phyloP scores from a whole-genome alignment of 2,329 filamentous ascomycete genomes.

The Neophaeococcomyces mojaviensis region DNA sequence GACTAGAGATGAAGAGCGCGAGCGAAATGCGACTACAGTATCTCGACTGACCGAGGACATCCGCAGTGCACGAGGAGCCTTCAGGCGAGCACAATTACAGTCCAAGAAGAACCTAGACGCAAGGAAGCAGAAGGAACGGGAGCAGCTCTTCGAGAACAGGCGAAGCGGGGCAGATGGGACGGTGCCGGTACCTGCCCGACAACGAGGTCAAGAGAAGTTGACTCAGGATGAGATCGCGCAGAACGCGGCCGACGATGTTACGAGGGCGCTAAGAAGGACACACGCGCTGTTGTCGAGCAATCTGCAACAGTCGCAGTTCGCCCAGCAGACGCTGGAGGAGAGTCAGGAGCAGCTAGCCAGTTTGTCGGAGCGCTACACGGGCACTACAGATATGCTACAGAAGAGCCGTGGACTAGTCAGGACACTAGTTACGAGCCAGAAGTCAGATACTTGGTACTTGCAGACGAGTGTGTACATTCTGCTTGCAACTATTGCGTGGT shows the following conservation, averaged over 20 bases:
- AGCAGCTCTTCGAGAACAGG: constrained; percentile 59
- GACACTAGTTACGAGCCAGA: constrained; percentile 76
- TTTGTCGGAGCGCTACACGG: constrained; percentile 72
- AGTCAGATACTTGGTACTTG: constrained; percentile 97
- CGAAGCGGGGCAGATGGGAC: constrained; percentile 22
- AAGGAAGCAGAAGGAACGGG: constrained; percentile 68
- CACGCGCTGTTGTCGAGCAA: constrained; percentile 81
- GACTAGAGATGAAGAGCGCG: constrained; percentile 46
- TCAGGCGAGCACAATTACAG: constrained; percentile 72
- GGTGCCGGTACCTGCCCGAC: constrained; percentile 14
- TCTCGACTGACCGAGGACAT: constrained; percentile 63
- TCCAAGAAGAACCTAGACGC: constrained; percentile 68
- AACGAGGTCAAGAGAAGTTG: constrained; percentile 40
- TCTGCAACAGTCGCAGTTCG: constrained; percentile 78
- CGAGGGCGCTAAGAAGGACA: constrained; percentile 71
- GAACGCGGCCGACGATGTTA: constrained; percentile 74
- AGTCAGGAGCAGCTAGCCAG: constrained; percentile 68
- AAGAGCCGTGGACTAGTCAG: constrained; percentile 68
- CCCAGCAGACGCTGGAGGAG: constrained; percentile 67
- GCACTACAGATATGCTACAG: constrained; percentile 67
- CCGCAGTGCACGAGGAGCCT: constrained; percentile 57
- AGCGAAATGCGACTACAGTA: constrained; percentile 58
- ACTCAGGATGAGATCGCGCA: constrained; percentile 66
- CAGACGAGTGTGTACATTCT: constrained; percentile 83
- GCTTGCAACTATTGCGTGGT: constrained; percentile 68